phyloP scores from a whole-genome alignment of 192 early-diverging fungal species.

The Haplosporangium gracile region DNA sequence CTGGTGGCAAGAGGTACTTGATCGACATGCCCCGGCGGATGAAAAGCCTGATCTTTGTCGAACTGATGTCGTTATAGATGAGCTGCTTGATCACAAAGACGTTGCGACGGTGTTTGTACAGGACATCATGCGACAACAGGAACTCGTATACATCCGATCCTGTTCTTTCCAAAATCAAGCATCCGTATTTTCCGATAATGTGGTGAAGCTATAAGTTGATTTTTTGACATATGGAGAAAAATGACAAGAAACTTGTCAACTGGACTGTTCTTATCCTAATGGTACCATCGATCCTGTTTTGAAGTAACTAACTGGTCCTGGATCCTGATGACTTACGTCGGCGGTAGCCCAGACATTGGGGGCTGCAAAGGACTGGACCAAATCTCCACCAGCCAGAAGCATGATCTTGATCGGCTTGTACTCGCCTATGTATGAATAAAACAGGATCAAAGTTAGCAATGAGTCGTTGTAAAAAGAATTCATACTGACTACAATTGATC shows the following conservation, averaged over 20 bases:
- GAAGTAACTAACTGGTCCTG: neutral
- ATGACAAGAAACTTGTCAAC: neutral
- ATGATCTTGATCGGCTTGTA: conserved; percentile 82
- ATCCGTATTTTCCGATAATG: conserved; percentile 93
- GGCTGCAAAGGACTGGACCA: conserved; percentile 95
- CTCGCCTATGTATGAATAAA: conserved; percentile 57
- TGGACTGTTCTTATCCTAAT: neutral
- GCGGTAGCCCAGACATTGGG: conserved; percentile 89
- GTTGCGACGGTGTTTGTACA: conserved; percentile 91
- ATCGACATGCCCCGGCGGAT: conserved; percentile 95
- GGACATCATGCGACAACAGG: conserved; percentile 88
- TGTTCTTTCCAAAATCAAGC: conserved; percentile 95
- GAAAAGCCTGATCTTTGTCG: conserved; percentile 96
- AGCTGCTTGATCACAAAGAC: conserved; percentile 96
- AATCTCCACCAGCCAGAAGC: conserved; percentile 95
- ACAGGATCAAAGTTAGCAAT: neutral
- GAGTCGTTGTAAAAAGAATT: neutral
- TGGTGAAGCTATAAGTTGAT: conserved; percentile 75
- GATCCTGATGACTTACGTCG: conserved; percentile 73
- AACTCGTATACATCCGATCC: conserved; percentile 96
- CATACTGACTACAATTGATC: neutral
- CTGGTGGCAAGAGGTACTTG: conserved; percentile 93
- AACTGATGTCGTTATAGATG: conserved; percentile 98
- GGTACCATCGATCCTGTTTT: neutral
- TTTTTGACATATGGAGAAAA: neutral